Conservation (phyloP, 1,139 yeast genomes). For the Nakaseomyces glabratus region DNA sequence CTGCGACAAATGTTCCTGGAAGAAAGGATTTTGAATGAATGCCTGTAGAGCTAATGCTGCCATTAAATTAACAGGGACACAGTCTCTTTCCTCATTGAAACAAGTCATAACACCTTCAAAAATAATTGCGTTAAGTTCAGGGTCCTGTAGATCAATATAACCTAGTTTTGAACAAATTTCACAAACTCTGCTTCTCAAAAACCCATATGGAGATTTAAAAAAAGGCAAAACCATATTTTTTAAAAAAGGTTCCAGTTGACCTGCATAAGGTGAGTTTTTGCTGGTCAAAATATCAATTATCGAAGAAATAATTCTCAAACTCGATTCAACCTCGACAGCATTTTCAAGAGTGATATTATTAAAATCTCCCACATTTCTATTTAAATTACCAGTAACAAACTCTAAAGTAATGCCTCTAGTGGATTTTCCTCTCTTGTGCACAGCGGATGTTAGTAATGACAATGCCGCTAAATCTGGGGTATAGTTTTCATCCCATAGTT, state of each 20-base stretch:
- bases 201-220: conserved; percentile 55
- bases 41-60: conserved; percentile 84
- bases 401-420: conserved; percentile 57
- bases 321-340: conserved; percentile 73
- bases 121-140: conserved; percentile 42
- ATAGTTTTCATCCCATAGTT: conserved; percentile 49
- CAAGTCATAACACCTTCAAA: conserved; percentile 62
- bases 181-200: conserved; percentile 76
- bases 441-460: conserved; percentile 54
- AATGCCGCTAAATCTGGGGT: conserved; percentile 66
- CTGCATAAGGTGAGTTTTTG: conserved; percentile 49
- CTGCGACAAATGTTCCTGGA: conserved; percentile 56
- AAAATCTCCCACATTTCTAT: conserved; percentile 29
- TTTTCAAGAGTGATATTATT: conserved; percentile 42
- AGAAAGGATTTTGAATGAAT: conserved; percentile 54
- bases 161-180: conserved; percentile 67
- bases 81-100: conserved; percentile 42
- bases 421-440: conserved; percentile 53
- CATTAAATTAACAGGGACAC: conserved; percentile 73
- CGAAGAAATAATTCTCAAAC: conserved; percentile 67
- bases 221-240: conserved; percentile 61
- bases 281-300: conserved; percentile 51
- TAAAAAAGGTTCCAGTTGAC: conserved; percentile 64
- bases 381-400: conserved; percentile 52
- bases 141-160: conserved; percentile 47